These are phyloP conservation scores for Avena insularis DNA, from an alignment of 176 grass and related monocot genomes.

Conservation along the genomic window DNA sequence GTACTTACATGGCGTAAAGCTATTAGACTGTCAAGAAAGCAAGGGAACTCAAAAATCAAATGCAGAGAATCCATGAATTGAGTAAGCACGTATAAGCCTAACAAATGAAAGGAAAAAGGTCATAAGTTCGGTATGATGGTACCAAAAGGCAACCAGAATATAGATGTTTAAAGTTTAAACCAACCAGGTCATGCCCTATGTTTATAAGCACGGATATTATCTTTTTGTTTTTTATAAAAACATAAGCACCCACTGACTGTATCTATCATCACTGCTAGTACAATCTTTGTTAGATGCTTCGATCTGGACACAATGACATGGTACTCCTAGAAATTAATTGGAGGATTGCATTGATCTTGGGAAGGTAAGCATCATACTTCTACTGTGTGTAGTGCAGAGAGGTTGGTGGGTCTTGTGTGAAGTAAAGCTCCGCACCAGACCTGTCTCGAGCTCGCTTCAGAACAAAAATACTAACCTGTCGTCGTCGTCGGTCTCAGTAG, in stretches of 20 bases:
- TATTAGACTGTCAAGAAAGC: not conserved
- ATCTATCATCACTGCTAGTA: not conserved
- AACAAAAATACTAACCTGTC: not conserved
- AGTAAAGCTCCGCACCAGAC: slow-evolving; percentile 41
- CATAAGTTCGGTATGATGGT: not conserved
- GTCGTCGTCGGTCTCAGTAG: not conserved
- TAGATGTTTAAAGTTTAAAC: not conserved
- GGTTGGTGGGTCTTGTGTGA: slow-evolving; percentile 32
- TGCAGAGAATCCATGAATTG: not conserved
- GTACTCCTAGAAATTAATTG: no score
- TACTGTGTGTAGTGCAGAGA: slow-evolving; percentile 18
- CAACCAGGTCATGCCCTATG: not conserved
- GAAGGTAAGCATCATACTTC: not conserved
- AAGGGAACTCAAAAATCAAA: not conserved
- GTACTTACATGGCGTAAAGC: not conserved
- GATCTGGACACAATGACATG: not conserved
- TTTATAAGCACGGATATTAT: not conserved
- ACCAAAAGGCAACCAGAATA: not conserved
- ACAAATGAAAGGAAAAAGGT: not conserved
- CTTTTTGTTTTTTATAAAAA: no score
- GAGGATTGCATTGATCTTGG: not conserved
- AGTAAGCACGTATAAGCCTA: not conserved
- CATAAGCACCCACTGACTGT: not conserved
- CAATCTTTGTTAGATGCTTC: not conserved
- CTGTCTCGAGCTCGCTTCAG: not conserved